These are phyloP conservation scores for Backusella australiensis DNA, from an alignment of 192 early-diverging fungal genomes.

Conservation along the genomic window DNA sequence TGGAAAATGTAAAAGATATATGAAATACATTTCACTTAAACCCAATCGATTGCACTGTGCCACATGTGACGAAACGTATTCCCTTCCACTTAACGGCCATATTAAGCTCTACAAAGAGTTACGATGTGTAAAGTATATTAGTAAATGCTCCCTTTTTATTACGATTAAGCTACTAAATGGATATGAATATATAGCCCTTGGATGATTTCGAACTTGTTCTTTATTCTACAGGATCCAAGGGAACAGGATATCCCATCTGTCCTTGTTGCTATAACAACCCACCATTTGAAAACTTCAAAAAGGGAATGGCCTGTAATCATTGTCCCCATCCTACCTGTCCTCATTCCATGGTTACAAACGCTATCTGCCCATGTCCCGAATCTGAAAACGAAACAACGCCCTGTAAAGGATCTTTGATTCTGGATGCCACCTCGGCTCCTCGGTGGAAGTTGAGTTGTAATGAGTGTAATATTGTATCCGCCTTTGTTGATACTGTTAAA, in stretches of 20 bases:
- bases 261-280: constrained; percentile 56
- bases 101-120: constrained; percentile 47
- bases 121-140: constrained; percentile 30
- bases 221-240: constrained; percentile 56
- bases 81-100: constrained; percentile 43
- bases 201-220: constrained; percentile 54
- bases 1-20: constrained; percentile 49
- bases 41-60: constrained; percentile 46
- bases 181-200: constrained; percentile 34
- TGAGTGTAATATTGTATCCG: constrained; percentile 48
- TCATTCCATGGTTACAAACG: constrained; percentile 46
- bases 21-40: constrained; percentile 47
- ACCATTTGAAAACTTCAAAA: constrained; percentile 47
- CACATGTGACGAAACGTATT: constrained; percentile 53
- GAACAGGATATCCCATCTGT: constrained; percentile 51
- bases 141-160: background rate
- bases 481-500: constrained; percentile 44
- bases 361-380: constrained; percentile 43
- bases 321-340: constrained; percentile 49
- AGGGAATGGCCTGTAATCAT: constrained; percentile 50
- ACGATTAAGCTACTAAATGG: background rate
- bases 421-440: constrained; percentile 53
- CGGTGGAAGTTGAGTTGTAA: constrained; percentile 54
- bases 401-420: constrained; percentile 39
- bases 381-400: constrained; percentile 16